Conservation (phyloP, 129 eudicot species). For the Dittrichia graveolens region DNA sequence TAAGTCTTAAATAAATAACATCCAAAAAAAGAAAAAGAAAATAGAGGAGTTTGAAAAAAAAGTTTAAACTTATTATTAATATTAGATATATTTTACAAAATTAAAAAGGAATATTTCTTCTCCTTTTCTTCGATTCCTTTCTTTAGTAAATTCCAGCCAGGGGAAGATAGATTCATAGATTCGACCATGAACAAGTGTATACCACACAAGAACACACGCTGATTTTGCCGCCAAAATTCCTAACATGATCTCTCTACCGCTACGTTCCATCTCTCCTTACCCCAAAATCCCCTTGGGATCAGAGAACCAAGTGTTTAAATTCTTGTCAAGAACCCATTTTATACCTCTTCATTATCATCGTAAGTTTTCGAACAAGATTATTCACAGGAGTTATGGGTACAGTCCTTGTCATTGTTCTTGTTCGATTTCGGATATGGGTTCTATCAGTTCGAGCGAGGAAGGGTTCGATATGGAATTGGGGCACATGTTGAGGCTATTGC, state of each 20-base stretch:
- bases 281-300: constrained; percentile 6
- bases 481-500: constrained; percentile 63
- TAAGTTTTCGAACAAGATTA: neutral
- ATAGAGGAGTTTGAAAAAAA: too few relatives aligned
- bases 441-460: constrained; percentile 34
- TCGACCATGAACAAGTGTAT: constrained; percentile 23
- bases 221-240: constrained; percentile 57
- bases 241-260: constrained; percentile 41
- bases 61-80: too few relatives aligned
- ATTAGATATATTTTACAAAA: too few relatives aligned
- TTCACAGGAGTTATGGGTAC: constrained; percentile 17
- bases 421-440: constrained; percentile 24
- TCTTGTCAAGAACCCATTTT: constrained; percentile 33
- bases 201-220: constrained; percentile 27
- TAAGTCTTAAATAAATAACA: too few relatives aligned
- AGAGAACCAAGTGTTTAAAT: constrained; percentile 23
- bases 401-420: constrained; percentile 29
- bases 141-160: neutral
- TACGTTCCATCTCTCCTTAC: constrained; percentile 36
- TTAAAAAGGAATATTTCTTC: too few relatives aligned
- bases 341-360: constrained; percentile 4
- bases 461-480: constrained; percentile 67
- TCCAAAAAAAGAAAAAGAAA: too few relatives aligned
- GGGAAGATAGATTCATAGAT: neutral
- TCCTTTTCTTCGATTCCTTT: too few relatives aligned